These are phyloP conservation scores for Pythium chondricola DNA, from an alignment of 352 stramenopile genomes.

Conservation along the genomic window DNA sequence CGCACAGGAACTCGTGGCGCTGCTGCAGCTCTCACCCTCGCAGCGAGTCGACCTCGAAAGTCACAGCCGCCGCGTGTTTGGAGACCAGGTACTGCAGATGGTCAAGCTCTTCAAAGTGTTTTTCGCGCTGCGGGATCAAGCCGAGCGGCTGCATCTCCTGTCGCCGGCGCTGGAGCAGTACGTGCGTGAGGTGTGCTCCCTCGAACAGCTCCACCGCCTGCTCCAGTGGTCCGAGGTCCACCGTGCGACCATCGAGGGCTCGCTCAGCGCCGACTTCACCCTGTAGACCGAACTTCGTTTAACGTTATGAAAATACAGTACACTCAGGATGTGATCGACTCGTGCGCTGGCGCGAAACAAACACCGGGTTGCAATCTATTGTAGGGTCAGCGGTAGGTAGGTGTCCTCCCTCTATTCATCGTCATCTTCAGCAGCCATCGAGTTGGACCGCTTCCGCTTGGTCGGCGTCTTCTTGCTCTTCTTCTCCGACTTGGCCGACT, in stretches of 20 bases:
- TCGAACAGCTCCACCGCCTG: constrained; percentile 67
- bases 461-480: constrained; percentile 21
- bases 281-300: constrained; percentile 5
- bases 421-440: neutral
- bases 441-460: constrained; percentile 20
- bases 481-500: constrained; percentile 7
- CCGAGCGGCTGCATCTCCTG: constrained; percentile 56
- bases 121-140: constrained; percentile 59
- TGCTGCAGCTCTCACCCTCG: constrained; percentile 42
- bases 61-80: constrained; percentile 55
- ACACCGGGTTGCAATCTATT: constrained; percentile 13
- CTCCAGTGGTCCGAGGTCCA: constrained; percentile 76
- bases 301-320: neutral
- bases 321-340: too few species aligned
- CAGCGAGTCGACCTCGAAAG: constrained; percentile 65
- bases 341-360: too few species aligned
- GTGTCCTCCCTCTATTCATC: constrained; percentile 10
- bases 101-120: constrained; percentile 80
- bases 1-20: constrained; percentile 32
- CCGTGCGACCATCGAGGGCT: constrained; percentile 38
- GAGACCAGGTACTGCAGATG: constrained; percentile 49
- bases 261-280: neutral
- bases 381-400: neutral
- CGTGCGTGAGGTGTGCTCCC: constrained; percentile 58
- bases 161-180: constrained; percentile 60